These are phyloP conservation scores for Salix suchowensis DNA, from an alignment of 345 rosid species.

Conservation along the genomic window DNA sequence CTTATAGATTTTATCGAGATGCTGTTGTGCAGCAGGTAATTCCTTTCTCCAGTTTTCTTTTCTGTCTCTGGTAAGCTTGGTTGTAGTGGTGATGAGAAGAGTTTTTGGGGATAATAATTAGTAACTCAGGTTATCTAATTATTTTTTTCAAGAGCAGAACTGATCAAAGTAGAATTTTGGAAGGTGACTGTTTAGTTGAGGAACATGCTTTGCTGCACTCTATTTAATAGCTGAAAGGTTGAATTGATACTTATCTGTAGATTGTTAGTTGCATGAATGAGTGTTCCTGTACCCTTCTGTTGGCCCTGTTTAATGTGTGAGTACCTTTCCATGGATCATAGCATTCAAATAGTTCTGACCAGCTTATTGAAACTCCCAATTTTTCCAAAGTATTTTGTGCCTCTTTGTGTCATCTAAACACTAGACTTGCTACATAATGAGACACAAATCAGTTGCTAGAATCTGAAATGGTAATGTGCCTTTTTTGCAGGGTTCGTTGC, in stretches of 20 bases:
- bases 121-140: not conserved
- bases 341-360: not conserved
- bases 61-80: not conserved
- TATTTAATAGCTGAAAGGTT: not conserved
- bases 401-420: not conserved
- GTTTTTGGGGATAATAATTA: not conserved
- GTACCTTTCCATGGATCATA: not conserved
- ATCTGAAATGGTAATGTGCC: not conserved
- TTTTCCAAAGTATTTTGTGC: not conserved
- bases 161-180: not conserved
- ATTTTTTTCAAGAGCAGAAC: not conserved
- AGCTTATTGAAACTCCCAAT: not conserved
- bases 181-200: not conserved
- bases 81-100: not conserved
- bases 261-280: not conserved
- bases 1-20: constrained; percentile 89
- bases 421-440: not conserved
- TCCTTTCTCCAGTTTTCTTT: constrained; percentile 2
- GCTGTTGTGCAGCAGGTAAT: constrained; percentile 90
- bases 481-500: constrained; percentile 79
- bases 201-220: not conserved
- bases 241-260: not conserved
- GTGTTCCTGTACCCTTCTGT: not conserved
- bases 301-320: not conserved
- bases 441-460: not conserved